Evolutionary conservation across 345 rosid species (phyloP), one percentile per base, ranked within the genome.

Genomic region (Diplotaxis tenuifolia): DNA sequence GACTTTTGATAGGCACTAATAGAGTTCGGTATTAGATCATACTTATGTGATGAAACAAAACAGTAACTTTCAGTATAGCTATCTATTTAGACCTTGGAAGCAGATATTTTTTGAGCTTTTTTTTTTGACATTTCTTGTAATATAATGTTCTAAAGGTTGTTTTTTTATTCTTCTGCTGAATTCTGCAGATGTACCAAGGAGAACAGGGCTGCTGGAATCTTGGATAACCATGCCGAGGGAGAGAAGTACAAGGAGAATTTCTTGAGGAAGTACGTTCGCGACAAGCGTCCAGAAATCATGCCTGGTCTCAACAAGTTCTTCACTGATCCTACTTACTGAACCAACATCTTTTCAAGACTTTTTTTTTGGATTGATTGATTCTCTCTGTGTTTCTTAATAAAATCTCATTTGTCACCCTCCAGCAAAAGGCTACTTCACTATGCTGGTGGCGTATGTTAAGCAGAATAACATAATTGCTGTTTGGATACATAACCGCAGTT

Each of bases 151-250:
- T 38, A 38, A 38, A 38, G 14, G 45, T 38, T 38, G 50, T n/a
- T 42, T 42, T 42, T 40, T 36, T 42, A 1, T 42, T 42, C 2
- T 11, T 12, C 4, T 12, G 50, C n/a, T n/a, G 6, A n/a, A 14
- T 6, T 14, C 8, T 42, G 18, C 7, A 42, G 50, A 42, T 88
- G 89, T 77, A 77, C 1, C 49, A 95, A 95, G 86, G 89, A 95
- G 86, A 82, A 83, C 65, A 85, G 99, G 76, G 82, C 96, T 54
- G 97, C 99, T 0, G 99, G 98, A 54, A 78, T 95, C 25, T 74
- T 95, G 86, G 99, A 95, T 1, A 95, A 95, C 89, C 78, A 67
- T 78, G 75, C 84, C 0, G 97, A 92, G 83, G 99, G 99, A 71
- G 91, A 89, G 67, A 90, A 75, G 80, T 95, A 95, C 59, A 28